These are phyloP conservation scores for Colletotrichum kahawae DNA, from an alignment of 2,329 filamentous ascomycete genomes.

Conservation along the genomic window DNA sequence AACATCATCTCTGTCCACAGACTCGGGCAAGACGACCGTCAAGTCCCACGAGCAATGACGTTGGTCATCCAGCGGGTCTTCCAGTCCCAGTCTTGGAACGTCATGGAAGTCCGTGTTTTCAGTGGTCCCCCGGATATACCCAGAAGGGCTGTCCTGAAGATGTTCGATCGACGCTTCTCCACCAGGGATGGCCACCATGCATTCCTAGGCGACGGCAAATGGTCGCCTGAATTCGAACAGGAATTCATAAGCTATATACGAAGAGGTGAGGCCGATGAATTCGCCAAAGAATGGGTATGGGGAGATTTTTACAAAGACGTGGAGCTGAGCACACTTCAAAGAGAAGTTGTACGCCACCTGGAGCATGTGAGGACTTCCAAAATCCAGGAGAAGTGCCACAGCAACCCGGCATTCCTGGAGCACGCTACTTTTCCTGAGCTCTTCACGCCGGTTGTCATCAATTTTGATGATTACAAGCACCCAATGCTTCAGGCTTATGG, in stretches of 20 bases:
- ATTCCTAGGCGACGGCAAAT: background rate
- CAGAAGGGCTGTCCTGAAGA: background rate
- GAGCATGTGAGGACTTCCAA: background rate
- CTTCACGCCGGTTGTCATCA: background rate
- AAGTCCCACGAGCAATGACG: background rate
- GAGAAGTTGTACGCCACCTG: slow-evolving; percentile 1
- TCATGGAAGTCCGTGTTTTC: slow-evolving; percentile 2
- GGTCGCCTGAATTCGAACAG: slow-evolving; percentile 7
- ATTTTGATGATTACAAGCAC: background rate
- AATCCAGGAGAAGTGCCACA: background rate
- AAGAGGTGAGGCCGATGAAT: slow-evolving; percentile 3
- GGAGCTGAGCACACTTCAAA: background rate
- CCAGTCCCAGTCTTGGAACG: slow-evolving; percentile 1
- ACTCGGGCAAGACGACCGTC: background rate
- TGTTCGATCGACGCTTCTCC: slow-evolving; percentile 15
- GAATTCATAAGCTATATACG: slow-evolving; percentile 7
- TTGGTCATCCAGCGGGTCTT: slow-evolving; percentile 12
- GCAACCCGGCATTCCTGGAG: background rate
- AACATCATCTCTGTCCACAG: slow-evolving; percentile 1
- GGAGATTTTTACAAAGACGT: background rate
- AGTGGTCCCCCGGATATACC: background rate
- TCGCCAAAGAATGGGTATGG: background rate
- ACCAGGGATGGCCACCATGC: background rate
- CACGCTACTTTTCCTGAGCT: background rate
- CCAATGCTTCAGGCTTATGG: background rate